Evolutionary conservation across 2,329 filamentous ascomycete genomes (phyloP), one percentile per base, ranked within the genome.

Genomic region (Curvularia sp.): DNA sequence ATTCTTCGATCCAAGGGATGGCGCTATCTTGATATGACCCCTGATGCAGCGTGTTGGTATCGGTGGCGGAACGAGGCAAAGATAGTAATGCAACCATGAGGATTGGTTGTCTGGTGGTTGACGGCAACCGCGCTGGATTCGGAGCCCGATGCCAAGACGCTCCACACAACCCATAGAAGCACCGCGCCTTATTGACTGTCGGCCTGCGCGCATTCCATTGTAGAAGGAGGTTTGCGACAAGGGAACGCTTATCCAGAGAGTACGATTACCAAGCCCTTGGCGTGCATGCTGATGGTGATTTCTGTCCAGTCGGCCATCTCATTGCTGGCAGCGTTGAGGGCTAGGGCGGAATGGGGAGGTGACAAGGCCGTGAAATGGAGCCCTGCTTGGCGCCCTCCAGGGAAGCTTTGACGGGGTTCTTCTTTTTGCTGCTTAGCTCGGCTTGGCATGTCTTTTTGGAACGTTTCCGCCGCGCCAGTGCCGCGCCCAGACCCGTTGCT

Each of bases 391-490:
- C 56, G 12, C 33, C 41, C 61, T 20, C 43, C 46, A 18, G 46
- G 53, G 61, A 67, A 68, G 57, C 57, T 64, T 63, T 46, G 33
- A 56, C 53, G 47, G 51, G n/a, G 22, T 59, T 63, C 64, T 64
- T 69, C 64, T 65, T 57, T 66, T 62, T 50, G 46, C 58, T 55
- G 20, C 58, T 64, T 70, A 63, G 58, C 64, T 55, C 44, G 18
- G 10, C 66, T 68, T 68, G 64, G 66, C 63, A 55, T 53, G 31
- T 64, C 66, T 64, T 63, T 62, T 67, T 57, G 55, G 59, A 64
- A 67, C 54, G 47, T 53, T 44, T 62, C 57, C 47, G 62, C 62
- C 55, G 54, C 54, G 48, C 35, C 42, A 49, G 55, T 60, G 54
- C 55, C 52, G 53, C 59, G 63, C 60, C 53, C 58, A 60, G 55